Percentiles rank a stretch among this genome's conserved stretches.
These are phyloP conservation scores for Puya raimondii DNA, from an alignment of 176 grass and related monocot species.

Conservation along the genomic window DNA sequence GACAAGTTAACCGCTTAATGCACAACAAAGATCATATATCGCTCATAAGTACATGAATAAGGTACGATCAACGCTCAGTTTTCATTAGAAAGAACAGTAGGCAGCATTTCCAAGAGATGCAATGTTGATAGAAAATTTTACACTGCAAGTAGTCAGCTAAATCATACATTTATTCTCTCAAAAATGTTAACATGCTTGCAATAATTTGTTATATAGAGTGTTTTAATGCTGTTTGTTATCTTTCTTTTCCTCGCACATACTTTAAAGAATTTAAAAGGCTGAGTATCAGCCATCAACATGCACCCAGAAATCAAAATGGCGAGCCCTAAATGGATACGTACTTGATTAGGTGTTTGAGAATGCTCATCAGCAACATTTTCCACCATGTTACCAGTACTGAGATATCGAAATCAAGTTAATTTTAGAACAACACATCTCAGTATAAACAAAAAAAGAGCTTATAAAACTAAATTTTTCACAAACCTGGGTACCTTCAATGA, in stretches of 20 bases:
- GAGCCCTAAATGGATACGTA: neutral
- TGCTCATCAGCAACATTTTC: conserved; percentile 11
- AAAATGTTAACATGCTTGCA: too few relatives aligned
- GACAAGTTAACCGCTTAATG: neutral
- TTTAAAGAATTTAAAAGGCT: too few relatives aligned
- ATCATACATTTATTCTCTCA: too few relatives aligned
- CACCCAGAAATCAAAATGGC: too few relatives aligned
- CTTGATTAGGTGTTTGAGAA: conserved; percentile 10
- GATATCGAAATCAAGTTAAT: conserved; percentile 1
- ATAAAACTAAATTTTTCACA: conserved; percentile 45
- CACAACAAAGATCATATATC: neutral
- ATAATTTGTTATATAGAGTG: too few relatives aligned
- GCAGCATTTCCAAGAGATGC: neutral
- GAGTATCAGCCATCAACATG: too few relatives aligned
- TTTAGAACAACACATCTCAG: neutral
- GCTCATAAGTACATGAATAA: neutral
- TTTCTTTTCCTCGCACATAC: too few relatives aligned
- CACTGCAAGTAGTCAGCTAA: neutral
- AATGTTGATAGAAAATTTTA: neutral
- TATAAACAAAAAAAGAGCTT: conserved; percentile 4
- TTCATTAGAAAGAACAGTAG: neutral
- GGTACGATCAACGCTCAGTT: neutral
- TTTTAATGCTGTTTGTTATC: too few relatives aligned
- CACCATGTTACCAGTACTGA: conserved; percentile 10
- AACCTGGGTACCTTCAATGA: conserved; percentile 75